Evolutionary conservation across 352 stramenopile genomes (phyloP), one percentile per base, ranked within the genome.

Genomic region (Globisporangium perplexum): DNA sequence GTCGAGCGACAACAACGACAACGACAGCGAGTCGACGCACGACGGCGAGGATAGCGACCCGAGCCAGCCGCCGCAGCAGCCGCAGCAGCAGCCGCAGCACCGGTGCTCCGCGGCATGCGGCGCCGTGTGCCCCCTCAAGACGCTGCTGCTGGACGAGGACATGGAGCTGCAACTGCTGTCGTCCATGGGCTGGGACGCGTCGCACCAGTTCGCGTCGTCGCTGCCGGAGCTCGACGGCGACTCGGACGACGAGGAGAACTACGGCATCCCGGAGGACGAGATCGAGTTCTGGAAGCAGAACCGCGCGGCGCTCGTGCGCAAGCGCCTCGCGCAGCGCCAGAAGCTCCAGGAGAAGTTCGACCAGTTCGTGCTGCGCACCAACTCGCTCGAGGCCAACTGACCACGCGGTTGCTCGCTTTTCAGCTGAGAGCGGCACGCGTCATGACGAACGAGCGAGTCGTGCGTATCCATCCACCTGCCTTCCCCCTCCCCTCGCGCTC

Each of bases 281-380:
- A 91, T 94, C 53, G 74, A 75, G 44, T 89, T 88, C 38, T 94
- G 83, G 83, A 90, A 94, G 63, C 74, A 86, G 46, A 94, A 94
- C 60, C 78, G 72, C 45, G 75, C 79, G 12, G 78, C 59, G 50
- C 72, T 94, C 38, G 81, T 86, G 53, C 71, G 77, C 35, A 86
- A 87, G 66, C 79, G 83, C 30, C 68, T 87, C 55, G 83, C 77
- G 10, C 81, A 94, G 53, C 79, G 83, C 24, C 81, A 91, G 67
- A 88, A 89, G 63, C 65, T 94, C 24, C 83, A 92, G 60, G 77
- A 94, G 62, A 80, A 83, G 52, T 94, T 94, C 53, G 76, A 94
- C 59, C 77, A 89, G 53, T 86, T 94, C 49, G 79, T 94, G 47
- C 54, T 84, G 62, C 83, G 83, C 49, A 76, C 77, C 24, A 88